Percentiles rank a stretch among this genome's conserved stretches.
Evolutionary conservation across 1,139 yeast species (phyloP).

Genomic region (Candida labiduridarum): DNA sequence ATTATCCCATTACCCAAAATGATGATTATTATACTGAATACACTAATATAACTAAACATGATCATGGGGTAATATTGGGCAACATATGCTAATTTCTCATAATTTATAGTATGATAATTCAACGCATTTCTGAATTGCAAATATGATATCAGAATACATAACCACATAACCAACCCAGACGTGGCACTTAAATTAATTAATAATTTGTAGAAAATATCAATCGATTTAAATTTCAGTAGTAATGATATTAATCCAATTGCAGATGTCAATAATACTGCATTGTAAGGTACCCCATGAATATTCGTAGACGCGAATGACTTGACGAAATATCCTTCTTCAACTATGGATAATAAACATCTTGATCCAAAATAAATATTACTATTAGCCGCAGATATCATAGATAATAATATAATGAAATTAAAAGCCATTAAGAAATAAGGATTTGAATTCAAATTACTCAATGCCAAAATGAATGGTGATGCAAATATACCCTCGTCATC

Average conservation of each 20-base stretch:
- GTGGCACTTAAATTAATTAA: constrained; percentile 25
- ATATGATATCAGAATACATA: constrained; percentile 18
- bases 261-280: constrained; percentile 23
- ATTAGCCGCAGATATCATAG: constrained; percentile 31
- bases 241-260: constrained; percentile 21
- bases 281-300: constrained; percentile 21
- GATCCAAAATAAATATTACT: constrained; percentile 31
- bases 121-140: constrained; percentile 16
- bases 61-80: constrained; percentile 10
- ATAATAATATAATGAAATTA: constrained; percentile 23
- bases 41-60: constrained; percentile 12
- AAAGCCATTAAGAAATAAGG: constrained; percentile 15
- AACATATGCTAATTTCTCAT: constrained; percentile 8
- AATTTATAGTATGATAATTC: constrained; percentile 7
- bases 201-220: constrained; percentile 18
- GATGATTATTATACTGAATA: constrained; percentile 16
- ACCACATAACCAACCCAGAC: constrained; percentile 30
- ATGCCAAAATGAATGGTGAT: constrained; percentile 21
- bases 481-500: constrained; percentile 14
- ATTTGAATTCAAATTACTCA: constrained; percentile 11
- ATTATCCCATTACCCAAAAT: constrained; percentile 18
- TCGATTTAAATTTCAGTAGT: constrained; percentile 17
- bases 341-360: constrained; percentile 24
- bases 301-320: constrained; percentile 9
- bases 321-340: constrained; percentile 16